Evolutionary conservation across 768 basidiomycete species (phyloP).

Genomic region (Saitozyma podzolica): DNA sequence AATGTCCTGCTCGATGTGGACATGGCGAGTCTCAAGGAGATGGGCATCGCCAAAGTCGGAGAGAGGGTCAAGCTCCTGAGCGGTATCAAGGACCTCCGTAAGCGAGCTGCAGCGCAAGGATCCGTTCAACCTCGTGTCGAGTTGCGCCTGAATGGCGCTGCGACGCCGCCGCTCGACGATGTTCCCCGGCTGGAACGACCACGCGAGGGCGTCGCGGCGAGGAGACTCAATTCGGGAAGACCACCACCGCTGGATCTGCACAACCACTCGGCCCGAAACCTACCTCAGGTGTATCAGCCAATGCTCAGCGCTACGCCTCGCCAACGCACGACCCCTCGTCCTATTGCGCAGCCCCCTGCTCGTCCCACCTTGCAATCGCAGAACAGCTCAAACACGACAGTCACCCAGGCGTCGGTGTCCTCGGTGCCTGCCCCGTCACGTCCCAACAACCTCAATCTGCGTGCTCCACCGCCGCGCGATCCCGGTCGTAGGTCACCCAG

Average conservation of each 20-base stretch:
- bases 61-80: slow-evolving; percentile 84
- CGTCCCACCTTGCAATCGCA: slow-evolving; percentile 7
- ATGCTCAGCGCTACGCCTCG: slow-evolving; percentile 2
- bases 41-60: slow-evolving; percentile 84
- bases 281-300: background rate
- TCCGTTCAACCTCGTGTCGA: slow-evolving; percentile 27
- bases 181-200: slow-evolving; percentile 1
- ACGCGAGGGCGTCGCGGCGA: slow-evolving; percentile 8
- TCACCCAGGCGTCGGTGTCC: slow-evolving; percentile 11
- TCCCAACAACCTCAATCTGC: slow-evolving; percentile 28
- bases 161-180: slow-evolving; percentile 14
- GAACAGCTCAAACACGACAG: slow-evolving; percentile 24
- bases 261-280: slow-evolving; percentile 54
- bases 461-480: slow-evolving; percentile 39
- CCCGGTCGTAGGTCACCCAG: slow-evolving; percentile 37
- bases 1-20: slow-evolving; percentile 90
- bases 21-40: slow-evolving; percentile 80
- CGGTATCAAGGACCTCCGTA: slow-evolving; percentile 76
- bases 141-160: slow-evolving; percentile 28
- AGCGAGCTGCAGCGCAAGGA: slow-evolving; percentile 56
- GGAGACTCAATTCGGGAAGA: slow-evolving; percentile 61
- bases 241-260: slow-evolving; percentile 79
- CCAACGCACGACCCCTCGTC: slow-evolving; percentile 1
- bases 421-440: slow-evolving; percentile 32
- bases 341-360: slow-evolving; percentile 2